Percentiles rank a stretch among this genome's conserved stretches.
Conservation (phyloP, 2,329 filamentous ascomycete genomes). For the Fusarium drepaniforme region DNA sequence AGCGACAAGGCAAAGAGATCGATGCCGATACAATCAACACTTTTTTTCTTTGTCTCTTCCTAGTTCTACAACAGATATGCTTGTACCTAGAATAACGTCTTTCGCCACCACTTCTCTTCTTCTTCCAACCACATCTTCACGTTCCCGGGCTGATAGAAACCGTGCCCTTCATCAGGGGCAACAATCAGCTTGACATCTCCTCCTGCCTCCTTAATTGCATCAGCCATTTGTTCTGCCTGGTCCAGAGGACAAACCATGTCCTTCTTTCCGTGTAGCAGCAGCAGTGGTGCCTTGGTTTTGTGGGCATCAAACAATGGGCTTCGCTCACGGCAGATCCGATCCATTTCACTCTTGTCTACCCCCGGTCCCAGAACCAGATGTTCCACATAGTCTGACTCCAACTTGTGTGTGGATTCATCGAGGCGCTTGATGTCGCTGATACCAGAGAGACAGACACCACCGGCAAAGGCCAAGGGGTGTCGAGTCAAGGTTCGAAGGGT, state of each 20-base stretch:
- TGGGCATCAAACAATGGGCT: slow-evolving; percentile 62
- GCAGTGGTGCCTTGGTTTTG: slow-evolving; percentile 61
- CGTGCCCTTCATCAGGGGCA: slow-evolving; percentile 64
- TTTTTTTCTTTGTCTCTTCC: background rate
- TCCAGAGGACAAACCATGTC: slow-evolving; percentile 70
- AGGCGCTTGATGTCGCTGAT: slow-evolving; percentile 63
- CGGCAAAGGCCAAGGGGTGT: slow-evolving; percentile 61
- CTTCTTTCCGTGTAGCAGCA: slow-evolving; percentile 67
- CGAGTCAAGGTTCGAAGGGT: slow-evolving; percentile 62
- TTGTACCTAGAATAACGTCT: slow-evolving; percentile 48
- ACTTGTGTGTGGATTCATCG: slow-evolving; percentile 64
- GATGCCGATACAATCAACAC: background rate
- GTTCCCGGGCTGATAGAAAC: slow-evolving; percentile 57
- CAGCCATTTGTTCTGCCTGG: slow-evolving; percentile 66
- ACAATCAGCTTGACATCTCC: slow-evolving; percentile 61
- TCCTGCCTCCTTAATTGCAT: slow-evolving; percentile 55
- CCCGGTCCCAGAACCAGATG: slow-evolving; percentile 55
- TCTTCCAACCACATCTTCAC: slow-evolving; percentile 55
- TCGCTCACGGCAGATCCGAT: slow-evolving; percentile 56
- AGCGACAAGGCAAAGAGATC: background rate
- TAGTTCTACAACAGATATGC: background rate
- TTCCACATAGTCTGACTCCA: slow-evolving; percentile 66
- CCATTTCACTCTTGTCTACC: slow-evolving; percentile 53
- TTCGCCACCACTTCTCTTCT: slow-evolving; percentile 62
- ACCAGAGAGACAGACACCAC: slow-evolving; percentile 62